Percentiles rank a stretch among this genome's conserved stretches.
Conservation (phyloP, 345 rosid genomes). For the Aquilaria malaccensis region DNA sequence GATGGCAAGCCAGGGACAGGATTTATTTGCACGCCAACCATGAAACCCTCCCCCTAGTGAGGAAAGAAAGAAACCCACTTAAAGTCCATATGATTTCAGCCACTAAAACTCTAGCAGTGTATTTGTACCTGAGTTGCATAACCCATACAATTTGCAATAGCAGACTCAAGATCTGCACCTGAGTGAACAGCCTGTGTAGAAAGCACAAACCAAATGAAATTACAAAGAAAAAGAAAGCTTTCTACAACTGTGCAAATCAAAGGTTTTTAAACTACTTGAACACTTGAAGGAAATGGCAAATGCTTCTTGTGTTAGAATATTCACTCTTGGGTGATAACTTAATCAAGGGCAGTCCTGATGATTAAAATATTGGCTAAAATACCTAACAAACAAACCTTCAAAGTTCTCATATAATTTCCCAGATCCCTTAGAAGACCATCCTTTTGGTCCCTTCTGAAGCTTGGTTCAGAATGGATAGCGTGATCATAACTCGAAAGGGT, state of each 20-base stretch:
- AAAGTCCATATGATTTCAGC: conserved; percentile 20
- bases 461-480: conserved; percentile 85
- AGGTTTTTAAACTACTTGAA: conserved; percentile 4
- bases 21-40: conserved; percentile 98
- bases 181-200: conserved; percentile 91
- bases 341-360: background rate
- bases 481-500: conserved; percentile 97
- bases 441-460: conserved; percentile 69
- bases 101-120: conserved; percentile 12
- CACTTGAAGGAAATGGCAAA: conserved; percentile 3
- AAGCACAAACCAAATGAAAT: conserved; percentile 17
- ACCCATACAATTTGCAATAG: conserved; percentile 93
- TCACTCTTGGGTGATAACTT: background rate
- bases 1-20: conserved; percentile 86
- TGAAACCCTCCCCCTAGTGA: conserved; percentile 91
- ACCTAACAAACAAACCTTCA: conserved; percentile 53
- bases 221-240: background rate
- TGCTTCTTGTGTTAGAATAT: background rate
- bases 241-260: background rate
- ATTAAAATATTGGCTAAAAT: conserved; percentile 10
- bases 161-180: conserved; percentile 99
- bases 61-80: conserved; percentile 15
- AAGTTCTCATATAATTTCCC: conserved; percentile 90
- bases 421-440: conserved; percentile 88
- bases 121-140: conserved; percentile 61